These are phyloP conservation scores for Diutina ranongensis DNA, from an alignment of 1,139 yeast genomes.

Conservation along the genomic window DNA sequence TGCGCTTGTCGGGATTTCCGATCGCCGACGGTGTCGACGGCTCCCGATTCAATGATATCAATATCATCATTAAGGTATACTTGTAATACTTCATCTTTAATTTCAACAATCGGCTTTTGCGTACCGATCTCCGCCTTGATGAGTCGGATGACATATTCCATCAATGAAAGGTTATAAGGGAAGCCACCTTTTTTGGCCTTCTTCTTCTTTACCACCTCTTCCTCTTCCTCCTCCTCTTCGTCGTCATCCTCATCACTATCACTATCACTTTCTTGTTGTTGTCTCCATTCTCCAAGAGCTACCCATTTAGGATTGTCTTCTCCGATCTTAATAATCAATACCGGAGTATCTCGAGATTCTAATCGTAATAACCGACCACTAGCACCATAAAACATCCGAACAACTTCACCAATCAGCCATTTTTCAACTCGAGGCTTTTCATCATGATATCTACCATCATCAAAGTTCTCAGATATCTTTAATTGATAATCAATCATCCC, in stretches of 20 bases:
- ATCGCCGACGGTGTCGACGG: not conserved
- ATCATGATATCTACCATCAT: conserved; percentile 69
- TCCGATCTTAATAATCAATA: conserved; percentile 43
- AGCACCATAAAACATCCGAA: conserved; percentile 57
- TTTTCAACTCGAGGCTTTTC: conserved; percentile 21
- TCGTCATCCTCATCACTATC: conserved; percentile 16
- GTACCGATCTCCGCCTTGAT: conserved; percentile 55
- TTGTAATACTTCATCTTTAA: conserved; percentile 58
- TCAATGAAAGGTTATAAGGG: conserved; percentile 21
- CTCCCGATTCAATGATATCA: not conserved
- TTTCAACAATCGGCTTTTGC: conserved; percentile 38
- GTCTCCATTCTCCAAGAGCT: conserved; percentile 39
- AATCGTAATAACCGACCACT: conserved; percentile 58
- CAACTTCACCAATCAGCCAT: conserved; percentile 32
- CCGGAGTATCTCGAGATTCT: conserved; percentile 58
- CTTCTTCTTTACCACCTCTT: conserved; percentile 17
- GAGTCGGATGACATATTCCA: conserved; percentile 57
- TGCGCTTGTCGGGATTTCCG: not conserved
- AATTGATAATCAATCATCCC: conserved; percentile 25
- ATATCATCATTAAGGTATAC: conserved; percentile 51
- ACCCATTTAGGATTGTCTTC: conserved; percentile 29
- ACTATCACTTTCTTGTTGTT: conserved; percentile 16
- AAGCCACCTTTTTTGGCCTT: conserved; percentile 14
- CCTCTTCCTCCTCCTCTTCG: conserved; percentile 13
- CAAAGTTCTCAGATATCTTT: conserved; percentile 44